Evolutionary conservation across 2,329 filamentous ascomycete species (phyloP).

Genomic region (Chlorencoelia australis): DNA sequence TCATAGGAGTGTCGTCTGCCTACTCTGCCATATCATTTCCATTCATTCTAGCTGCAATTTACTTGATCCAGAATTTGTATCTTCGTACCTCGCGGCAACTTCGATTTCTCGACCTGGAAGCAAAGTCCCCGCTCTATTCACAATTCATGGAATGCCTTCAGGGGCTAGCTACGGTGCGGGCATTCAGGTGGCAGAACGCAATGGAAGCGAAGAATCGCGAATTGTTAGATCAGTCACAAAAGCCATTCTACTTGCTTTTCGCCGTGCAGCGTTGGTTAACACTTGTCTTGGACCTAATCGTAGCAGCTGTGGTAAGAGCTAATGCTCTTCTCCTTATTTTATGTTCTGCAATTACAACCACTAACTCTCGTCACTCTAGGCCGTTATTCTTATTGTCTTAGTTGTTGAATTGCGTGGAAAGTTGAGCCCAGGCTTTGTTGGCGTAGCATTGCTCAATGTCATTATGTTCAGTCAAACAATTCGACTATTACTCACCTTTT

Average conservation of each 20-base stretch:
- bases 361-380: no score
- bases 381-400: conserved; percentile 24
- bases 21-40: conserved; percentile 23
- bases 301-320: conserved; percentile 19
- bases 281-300: conserved; percentile 27
- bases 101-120: conserved; percentile 36
- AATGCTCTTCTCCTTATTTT: no score
- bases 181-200: conserved; percentile 33
- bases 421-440: conserved; percentile 15
- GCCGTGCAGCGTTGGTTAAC: conserved; percentile 47
- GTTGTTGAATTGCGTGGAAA: conserved; percentile 18
- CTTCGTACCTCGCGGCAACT: conserved; percentile 37
- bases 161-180: conserved; percentile 34
- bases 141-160: conserved; percentile 35
- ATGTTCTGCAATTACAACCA: no score
- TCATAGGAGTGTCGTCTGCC: conserved; percentile 2
- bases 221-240: conserved; percentile 43
- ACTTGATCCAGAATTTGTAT: conserved; percentile 31
- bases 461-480: conserved; percentile 13
- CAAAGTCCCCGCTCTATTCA: conserved; percentile 32
- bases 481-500: conserved; percentile 7
- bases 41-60: conserved; percentile 1
- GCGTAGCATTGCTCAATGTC: conserved; percentile 20
- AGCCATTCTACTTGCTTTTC: conserved; percentile 45
- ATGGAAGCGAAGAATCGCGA: conserved; percentile 27